Evolutionary conservation across 2,329 filamentous ascomycete genomes (phyloP), one percentile per base, ranked within the genome.

Genomic region (Botryotinia calthae): DNA sequence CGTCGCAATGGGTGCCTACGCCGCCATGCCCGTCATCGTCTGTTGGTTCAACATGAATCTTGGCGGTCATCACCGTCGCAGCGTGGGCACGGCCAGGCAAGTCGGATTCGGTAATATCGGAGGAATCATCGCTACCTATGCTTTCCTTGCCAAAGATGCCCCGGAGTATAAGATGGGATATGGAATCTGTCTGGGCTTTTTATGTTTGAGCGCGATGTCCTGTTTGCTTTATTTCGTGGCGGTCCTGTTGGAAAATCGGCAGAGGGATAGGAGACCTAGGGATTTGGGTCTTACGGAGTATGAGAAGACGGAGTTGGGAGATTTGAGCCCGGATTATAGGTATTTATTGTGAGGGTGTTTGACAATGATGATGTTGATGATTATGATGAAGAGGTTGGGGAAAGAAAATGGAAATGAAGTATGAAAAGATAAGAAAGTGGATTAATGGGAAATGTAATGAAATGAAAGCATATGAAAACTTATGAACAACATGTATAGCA

Each of bases 1-100:
- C 46, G 89, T 97, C 67, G 91, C 93, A 2, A 90, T 90, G 83
- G 93, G 93, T 67, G 87, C 88, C 0, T 98, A 97, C 82, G 90
- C 89, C 1, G 93, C 94, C n/a, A 95, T 97, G 91, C 94, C 95
- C 0, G 90, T 97, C 44, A 89, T 94, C 61, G 88, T 94, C 12
- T 94, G 91, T 81, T 95, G 92, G 92, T 94, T 91, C 81, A 91
- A 91, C 77, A 93, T 94, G 88, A 95, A 94, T 77, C 84, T 94
- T 1, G 89, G 89, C 2, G 92, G 91, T 0, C 92, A 94, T 79
- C 90, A 90, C 73, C 87, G 91, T 4, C 86, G 92, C 61, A 86
- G 89, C 14, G 87, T 94, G 25, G 92, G 92, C 20, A 88, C 88
- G 14, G 92, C 91, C 1, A 94, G 91, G 90, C 92, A 94, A 81